Evolutionary conservation across 1,284 basidiomycete species (phyloP).

Genomic region (Tilletia setariae): DNA sequence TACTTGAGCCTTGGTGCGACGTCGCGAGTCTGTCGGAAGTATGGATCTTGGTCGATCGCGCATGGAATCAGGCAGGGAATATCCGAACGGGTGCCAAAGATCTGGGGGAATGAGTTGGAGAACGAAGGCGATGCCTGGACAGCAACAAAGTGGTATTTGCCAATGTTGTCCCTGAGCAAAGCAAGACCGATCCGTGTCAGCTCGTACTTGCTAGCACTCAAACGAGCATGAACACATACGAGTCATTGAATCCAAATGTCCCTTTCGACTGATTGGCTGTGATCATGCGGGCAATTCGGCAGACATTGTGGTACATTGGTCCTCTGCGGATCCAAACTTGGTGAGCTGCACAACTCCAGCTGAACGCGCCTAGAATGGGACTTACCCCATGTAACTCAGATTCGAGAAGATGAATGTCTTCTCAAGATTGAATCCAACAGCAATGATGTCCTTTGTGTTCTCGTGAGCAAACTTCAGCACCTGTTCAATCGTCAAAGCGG

Average conservation of each 20-base stretch:
- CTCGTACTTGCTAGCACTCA: too few species aligned
- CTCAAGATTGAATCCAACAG: slow-evolving; percentile 84
- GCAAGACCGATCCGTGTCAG: too few species aligned
- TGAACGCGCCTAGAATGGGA: not conserved
- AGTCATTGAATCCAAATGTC: slow-evolving; percentile 85
- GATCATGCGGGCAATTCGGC: slow-evolving; percentile 86
- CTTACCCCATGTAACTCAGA: slow-evolving; percentile 71
- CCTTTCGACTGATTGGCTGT: slow-evolving; percentile 90
- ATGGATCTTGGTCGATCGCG: slow-evolving; percentile 88
- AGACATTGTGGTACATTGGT: slow-evolving; percentile 89
- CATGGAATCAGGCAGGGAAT: slow-evolving; percentile 94
- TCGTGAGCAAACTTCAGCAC: slow-evolving; percentile 76
- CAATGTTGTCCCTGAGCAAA: slow-evolving; percentile 82
- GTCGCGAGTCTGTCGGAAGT: slow-evolving; percentile 96
- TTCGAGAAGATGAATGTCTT: slow-evolving; percentile 98
- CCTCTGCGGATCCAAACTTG: slow-evolving; percentile 57
- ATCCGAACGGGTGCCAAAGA: slow-evolving; percentile 79
- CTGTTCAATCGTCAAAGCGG: slow-evolving; percentile 84
- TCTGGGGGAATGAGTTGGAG: slow-evolving; percentile 97
- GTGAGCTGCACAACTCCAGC: not conserved
- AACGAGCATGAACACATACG: not conserved
- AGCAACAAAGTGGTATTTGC: slow-evolving; percentile 96
- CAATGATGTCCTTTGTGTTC: slow-evolving; percentile 93
- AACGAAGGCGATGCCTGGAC: slow-evolving; percentile 96
- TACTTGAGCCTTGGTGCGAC: slow-evolving; percentile 90